A percentile compares a stretch with the other conserved stretches of the same genome.
phyloP scores from a whole-genome alignment of 139 green algal species.

The Coelastrella sp. region DNA sequence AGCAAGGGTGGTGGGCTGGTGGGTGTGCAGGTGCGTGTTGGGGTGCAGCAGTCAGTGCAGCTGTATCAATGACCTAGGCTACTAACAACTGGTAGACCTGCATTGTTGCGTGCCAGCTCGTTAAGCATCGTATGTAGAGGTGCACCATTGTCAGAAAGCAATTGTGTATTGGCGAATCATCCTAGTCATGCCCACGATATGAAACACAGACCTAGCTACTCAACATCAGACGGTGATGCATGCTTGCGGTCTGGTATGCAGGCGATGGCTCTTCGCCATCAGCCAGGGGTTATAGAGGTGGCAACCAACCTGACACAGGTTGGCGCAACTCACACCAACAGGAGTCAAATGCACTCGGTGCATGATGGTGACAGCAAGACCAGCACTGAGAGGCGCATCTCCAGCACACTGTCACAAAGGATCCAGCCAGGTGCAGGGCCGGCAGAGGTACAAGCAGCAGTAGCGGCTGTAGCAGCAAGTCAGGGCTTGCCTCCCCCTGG shows the following conservation, averaged over 20 bases:
- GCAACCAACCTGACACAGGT: constrained; percentile 79
- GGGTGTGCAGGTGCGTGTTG: constrained; percentile 62
- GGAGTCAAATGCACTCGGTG: background rate
- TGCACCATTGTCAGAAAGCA: no score
- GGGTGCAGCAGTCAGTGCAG: background rate
- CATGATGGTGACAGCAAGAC: background rate
- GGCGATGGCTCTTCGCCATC: constrained; percentile 82
- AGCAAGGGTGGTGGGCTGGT: constrained; percentile 75
- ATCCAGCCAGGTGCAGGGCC: background rate
- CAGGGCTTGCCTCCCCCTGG: background rate
- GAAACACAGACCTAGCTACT: background rate
- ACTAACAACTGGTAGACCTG: background rate
- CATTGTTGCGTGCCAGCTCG: background rate
- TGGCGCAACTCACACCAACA: background rate
- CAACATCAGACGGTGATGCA: background rate
- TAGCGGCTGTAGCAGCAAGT: background rate
- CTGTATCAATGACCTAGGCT: background rate
- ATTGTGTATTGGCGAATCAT: no score
- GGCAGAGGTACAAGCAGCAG: constrained; percentile 16
- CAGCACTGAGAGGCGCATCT: background rate
- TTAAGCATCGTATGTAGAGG: no score
- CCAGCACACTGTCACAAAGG: background rate
- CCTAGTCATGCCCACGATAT: background rate
- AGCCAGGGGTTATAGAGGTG: constrained; percentile 69
- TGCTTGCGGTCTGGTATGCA: constrained; percentile 20